Base-by-base conservation (phyloP, 257 asterid genomes). In the Mitragyna speciosa region DNA sequence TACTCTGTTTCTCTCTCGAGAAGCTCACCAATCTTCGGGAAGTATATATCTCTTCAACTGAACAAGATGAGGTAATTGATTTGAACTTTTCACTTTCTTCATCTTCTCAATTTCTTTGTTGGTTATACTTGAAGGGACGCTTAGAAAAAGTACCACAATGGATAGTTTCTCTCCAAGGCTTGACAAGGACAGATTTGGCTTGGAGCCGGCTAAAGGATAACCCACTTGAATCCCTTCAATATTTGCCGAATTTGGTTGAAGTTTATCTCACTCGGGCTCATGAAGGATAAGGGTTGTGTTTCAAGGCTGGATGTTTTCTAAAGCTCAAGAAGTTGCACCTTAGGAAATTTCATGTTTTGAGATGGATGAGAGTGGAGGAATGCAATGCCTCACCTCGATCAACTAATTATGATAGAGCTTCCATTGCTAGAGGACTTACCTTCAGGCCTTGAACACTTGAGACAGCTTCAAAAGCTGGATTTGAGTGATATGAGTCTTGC, bases 1-100 rank as follows among this genome's bases (percentile, higher is more conserved):
- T 81, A 0, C 79, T 87, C 14, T 87, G 85, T 48, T 64, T 70
- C 31, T 85, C 90, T 49, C 76, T 87, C 5, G 36, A 47, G n/a
- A 82, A 79, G n/a, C 82, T 85, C 12, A 76, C 63, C n/a, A 56
- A 49, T 48, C 78, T 78, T 5, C 84, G 64, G 1, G 7, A 49
- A 0, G 14, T 87, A 43, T 0, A 0, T 20, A n/a, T 87, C 69
- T 0, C 0, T 12, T 22, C 83, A 31, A 8, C 48, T 1, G n/a
- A 41, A 26, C 68, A 65, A 24, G 66, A 41, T 17, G 86, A 76
- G 76, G 49, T 24, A 22, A 19, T 82, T 28, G 87, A 80, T 22
- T 15, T 84, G 20, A 52, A 72, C 36, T 17, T 9, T 73, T 28
- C 71, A 7, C 14, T 22, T 17, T 36, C 73, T 68, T 61, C 41